phyloP scores from a whole-genome alignment of 1,139 yeast species.

The Candida pseudoviswanathii region DNA sequence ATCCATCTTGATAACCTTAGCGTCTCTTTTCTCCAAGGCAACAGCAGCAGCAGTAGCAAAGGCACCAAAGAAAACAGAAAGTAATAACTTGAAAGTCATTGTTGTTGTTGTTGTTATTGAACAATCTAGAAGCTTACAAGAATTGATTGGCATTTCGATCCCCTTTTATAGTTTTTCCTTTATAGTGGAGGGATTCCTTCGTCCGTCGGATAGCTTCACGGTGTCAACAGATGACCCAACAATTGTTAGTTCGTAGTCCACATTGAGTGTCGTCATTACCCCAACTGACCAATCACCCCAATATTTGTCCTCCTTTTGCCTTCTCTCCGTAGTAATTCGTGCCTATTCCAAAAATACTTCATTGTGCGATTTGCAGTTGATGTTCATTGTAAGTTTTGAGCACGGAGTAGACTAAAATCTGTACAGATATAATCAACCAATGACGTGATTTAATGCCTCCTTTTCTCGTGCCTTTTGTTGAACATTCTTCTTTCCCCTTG shows the following conservation, averaged over 20 bases:
- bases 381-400: background rate
- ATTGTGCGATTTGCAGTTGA: background rate
- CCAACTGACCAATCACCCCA: background rate
- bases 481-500: too few species aligned
- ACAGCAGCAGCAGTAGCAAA: constrained; percentile 2
- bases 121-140: background rate
- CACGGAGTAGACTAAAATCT: background rate
- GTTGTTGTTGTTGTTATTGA: background rate
- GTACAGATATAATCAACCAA: background rate
- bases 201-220: too few species aligned
- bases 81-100: background rate
- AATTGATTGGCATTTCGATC: background rate
- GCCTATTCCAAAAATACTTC: background rate
- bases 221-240: too few species aligned
- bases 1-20: constrained; percentile 2
- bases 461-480: background rate
- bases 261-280: background rate
- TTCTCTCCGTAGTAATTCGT: background rate
- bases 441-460: background rate
- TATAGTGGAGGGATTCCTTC: too few species aligned
- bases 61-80: background rate
- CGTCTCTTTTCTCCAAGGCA: background rate
- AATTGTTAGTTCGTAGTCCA: too few species aligned
- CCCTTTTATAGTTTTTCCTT: background rate
- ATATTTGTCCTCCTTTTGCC: background rate